Base-by-base conservation (phyloP, 1,139 yeast genomes). In the Magnusiomyces magnusii region DNA sequence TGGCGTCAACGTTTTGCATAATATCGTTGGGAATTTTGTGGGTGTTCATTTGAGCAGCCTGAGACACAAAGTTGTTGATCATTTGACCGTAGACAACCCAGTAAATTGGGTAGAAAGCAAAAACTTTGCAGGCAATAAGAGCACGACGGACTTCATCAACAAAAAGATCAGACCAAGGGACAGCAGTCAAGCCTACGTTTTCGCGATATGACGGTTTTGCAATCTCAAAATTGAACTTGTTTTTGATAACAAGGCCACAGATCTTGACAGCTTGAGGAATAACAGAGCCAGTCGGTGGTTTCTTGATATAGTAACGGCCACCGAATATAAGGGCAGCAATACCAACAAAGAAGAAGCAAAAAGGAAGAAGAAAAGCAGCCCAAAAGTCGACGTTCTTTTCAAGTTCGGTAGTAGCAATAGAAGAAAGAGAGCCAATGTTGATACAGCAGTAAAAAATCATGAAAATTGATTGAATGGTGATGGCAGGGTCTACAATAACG, bases 361-460 rank as follows among this genome's bases (percentile, higher is more conserved):
- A 82, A 24, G 91, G 90, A 62, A 86, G 75, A 65, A 85, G 75
- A 73, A 78, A 87, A 1, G 92, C 93, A 49, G 85, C 79, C 92
- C 92, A 87, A 75, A 81, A 87, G 53, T 92, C 95, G 63, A 84
- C 78, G 63, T 81, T 73, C 70, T 85, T 78, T 65, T 86, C 93
- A 67, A 84, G 74, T 68, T 86, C 85, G 5, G 93, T 84, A 28
- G 95, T 86, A 51, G 92, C 91, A 63, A 89, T 78, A 61, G 87
- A 86, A 62, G 88, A 80, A 66, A 89, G 79, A 10, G 95, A 84
- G 58, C 96, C 96, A 65, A 87, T 75, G 71, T 90, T 90, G 71
- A 89, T 86, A 68, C 88, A 80, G 81, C 89, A 79, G 74, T 89
- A 89, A 73, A 89, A 89, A 47, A 85, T 76, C 78, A 87, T 80